These are phyloP conservation scores for Candida suzukii DNA, from an alignment of 805 yeast genomes.

Conservation along the genomic window DNA sequence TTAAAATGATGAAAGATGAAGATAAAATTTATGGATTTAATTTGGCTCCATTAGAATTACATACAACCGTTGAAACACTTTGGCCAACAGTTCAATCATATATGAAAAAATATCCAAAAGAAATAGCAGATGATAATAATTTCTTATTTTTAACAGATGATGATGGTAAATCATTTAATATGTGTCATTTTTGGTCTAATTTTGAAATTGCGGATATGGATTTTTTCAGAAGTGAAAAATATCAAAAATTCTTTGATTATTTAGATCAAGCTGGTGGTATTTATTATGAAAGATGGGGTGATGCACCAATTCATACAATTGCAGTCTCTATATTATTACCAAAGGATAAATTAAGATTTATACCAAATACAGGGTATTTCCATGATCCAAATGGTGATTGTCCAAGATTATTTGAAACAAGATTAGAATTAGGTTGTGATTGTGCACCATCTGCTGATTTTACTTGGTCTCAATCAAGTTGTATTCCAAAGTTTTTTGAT, in stretches of 20 bases:
- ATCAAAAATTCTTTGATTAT: slow-evolving; percentile 62
- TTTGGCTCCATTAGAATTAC: slow-evolving; percentile 69
- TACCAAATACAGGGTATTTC: slow-evolving; percentile 78
- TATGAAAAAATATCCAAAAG: slow-evolving; percentile 51
- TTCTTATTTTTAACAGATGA: slow-evolving; percentile 67
- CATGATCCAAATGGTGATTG: slow-evolving; percentile 79
- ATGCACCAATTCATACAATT: slow-evolving; percentile 86
- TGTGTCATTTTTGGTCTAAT: slow-evolving; percentile 90
- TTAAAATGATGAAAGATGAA: slow-evolving; percentile 76
- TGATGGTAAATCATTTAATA: slow-evolving; percentile 60
- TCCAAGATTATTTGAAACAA: slow-evolving; percentile 59
- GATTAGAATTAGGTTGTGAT: slow-evolving; percentile 56
- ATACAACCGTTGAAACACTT: slow-evolving; percentile 63
- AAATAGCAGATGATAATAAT: slow-evolving; percentile 53
- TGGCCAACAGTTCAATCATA: slow-evolving; percentile 68
- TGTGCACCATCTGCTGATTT: slow-evolving; percentile 71
- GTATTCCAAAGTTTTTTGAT: slow-evolving; percentile 58
- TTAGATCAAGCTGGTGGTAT: slow-evolving; percentile 85
- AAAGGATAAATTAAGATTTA: slow-evolving; percentile 65
- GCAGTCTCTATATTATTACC: slow-evolving; percentile 80
- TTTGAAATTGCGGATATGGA: slow-evolving; percentile 74
- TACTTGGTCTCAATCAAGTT: slow-evolving; percentile 69
- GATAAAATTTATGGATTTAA: slow-evolving; percentile 71
- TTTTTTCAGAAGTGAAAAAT: slow-evolving; percentile 70
- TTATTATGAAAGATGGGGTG: slow-evolving; percentile 92